Conservation (phyloP, 164 flowering plant species). For the Pachysandra terminalis region DNA sequence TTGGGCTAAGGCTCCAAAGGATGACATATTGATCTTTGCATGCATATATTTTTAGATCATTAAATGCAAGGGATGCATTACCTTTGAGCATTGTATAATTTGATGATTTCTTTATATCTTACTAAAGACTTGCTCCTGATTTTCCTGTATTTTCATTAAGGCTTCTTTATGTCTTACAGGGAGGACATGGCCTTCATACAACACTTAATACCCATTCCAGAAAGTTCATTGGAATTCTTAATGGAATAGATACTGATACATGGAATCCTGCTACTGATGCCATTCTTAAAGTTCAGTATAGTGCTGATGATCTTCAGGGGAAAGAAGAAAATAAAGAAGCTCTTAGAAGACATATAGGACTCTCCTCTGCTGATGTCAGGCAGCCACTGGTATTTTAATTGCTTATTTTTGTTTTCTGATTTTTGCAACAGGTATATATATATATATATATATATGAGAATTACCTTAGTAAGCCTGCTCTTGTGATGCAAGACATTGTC, state of each 20-base stretch:
- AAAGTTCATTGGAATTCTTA: slow-evolving; percentile 86
- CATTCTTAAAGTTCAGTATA: slow-evolving; percentile 70
- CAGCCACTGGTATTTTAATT: slow-evolving; percentile 75
- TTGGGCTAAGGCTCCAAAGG: too few species aligned
- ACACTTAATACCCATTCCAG: slow-evolving; percentile 72
- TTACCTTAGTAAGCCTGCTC: not conserved
- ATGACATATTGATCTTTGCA: too few species aligned
- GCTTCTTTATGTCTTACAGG: slow-evolving; percentile 37
- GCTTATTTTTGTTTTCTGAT: not conserved
- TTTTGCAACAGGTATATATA: too few species aligned
- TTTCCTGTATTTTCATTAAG: not conserved
- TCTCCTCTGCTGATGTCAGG: slow-evolving; percentile 45
- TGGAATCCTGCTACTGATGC: slow-evolving; percentile 91
- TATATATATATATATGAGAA: too few species aligned
- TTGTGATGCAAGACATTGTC: not conserved
- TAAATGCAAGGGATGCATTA: too few species aligned
- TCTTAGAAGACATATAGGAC: slow-evolving; percentile 56
- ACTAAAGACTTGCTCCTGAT: not conserved
- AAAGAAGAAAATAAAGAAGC: slow-evolving; percentile 75
- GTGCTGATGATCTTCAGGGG: slow-evolving; percentile 72
- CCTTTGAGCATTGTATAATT: too few species aligned
- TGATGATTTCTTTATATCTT: too few species aligned
- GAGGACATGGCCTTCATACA: slow-evolving; percentile 77
- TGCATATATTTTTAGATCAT: too few species aligned
- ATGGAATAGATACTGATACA: slow-evolving; percentile 89